Percentiles rank a stretch among this genome's conserved stretches.
Conservation (phyloP, 768 basidiomycete species). For the Tulasnella sp. region DNA sequence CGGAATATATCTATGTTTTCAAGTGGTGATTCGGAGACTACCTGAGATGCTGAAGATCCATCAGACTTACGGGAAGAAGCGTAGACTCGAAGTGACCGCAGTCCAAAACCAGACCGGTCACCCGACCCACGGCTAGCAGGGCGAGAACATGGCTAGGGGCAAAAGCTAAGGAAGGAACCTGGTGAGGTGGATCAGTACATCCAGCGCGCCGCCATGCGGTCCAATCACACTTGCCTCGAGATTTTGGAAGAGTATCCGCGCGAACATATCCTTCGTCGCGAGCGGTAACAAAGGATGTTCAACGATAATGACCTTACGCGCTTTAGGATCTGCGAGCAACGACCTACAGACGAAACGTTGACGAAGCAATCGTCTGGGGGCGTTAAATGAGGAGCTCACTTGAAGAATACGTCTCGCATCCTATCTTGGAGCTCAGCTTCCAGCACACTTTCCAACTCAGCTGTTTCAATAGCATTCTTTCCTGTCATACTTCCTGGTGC, state of each 20-base stretch:
- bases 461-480: conserved; percentile 40
- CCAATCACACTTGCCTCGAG: conserved; percentile 46
- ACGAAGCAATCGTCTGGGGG: not conserved
- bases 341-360: conserved; percentile 48
- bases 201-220: not conserved
- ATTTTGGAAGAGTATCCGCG: conserved; percentile 79
- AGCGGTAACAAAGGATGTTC: conserved; percentile 83
- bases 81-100: conserved; percentile 87
- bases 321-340: conserved; percentile 86
- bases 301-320: conserved; percentile 84
- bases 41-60: not conserved
- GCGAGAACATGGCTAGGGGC: conserved; percentile 79
- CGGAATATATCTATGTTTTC: conserved; percentile 63
- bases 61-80: conserved; percentile 60
- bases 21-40: not conserved
- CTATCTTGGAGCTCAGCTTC: conserved; percentile 56
- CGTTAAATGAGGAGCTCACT: conserved; percentile 40
- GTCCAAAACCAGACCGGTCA: conserved; percentile 90
- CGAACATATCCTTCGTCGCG: conserved; percentile 79
- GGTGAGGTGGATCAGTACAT: not conserved
- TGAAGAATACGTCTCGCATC: conserved; percentile 69
- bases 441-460: conserved; percentile 64
- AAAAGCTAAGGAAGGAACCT: conserved; percentile 94
- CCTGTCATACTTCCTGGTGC: conserved; percentile 6
- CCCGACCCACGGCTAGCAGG: conserved; percentile 72